phyloP scores from a whole-genome alignment of 2,329 filamentous ascomycete genomes.

The Lachnellula hyalina region DNA sequence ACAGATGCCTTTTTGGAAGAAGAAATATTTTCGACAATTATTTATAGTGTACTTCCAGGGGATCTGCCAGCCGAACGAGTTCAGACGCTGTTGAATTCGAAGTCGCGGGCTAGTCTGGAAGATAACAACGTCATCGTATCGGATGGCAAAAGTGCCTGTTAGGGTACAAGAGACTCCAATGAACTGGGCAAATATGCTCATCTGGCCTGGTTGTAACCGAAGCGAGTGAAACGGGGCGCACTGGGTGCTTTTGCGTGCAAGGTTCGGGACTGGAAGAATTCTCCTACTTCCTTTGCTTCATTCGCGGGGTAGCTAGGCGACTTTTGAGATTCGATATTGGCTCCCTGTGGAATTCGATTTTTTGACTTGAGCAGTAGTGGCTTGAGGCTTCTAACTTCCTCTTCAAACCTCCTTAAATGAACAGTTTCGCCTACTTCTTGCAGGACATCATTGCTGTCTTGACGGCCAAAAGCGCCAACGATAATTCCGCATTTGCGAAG shows the following conservation, averaged over 20 bases:
- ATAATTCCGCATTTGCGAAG: slow-evolving; percentile 14
- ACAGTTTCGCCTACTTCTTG: neutral
- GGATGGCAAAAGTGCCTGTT: too few species aligned
- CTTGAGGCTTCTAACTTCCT: slow-evolving; percentile 5
- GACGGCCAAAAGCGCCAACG: slow-evolving; percentile 16
- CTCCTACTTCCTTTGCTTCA: slow-evolving; percentile 45
- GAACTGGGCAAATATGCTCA: neutral
- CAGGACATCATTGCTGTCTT: neutral
- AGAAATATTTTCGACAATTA: too few species aligned
- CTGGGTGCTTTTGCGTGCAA: slow-evolving; percentile 5
- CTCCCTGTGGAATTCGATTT: neutral
- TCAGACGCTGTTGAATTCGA: too few species aligned
- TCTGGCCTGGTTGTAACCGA: neutral
- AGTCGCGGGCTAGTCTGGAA: too few species aligned
- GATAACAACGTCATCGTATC: too few species aligned
- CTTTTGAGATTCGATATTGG: slow-evolving; percentile 2
- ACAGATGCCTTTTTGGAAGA: too few species aligned
- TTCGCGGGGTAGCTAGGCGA: slow-evolving; percentile 7
- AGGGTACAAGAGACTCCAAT: too few species aligned
- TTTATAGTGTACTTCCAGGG: too few species aligned
- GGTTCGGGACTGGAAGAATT: slow-evolving; percentile 19
- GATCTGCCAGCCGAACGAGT: too few species aligned
- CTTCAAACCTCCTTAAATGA: neutral
- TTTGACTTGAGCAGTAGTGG: slow-evolving; percentile 2
- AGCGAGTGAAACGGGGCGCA: neutral